phyloP scores from a whole-genome alignment of 106 monocot species.

The Acanthochlamys bracteata region DNA sequence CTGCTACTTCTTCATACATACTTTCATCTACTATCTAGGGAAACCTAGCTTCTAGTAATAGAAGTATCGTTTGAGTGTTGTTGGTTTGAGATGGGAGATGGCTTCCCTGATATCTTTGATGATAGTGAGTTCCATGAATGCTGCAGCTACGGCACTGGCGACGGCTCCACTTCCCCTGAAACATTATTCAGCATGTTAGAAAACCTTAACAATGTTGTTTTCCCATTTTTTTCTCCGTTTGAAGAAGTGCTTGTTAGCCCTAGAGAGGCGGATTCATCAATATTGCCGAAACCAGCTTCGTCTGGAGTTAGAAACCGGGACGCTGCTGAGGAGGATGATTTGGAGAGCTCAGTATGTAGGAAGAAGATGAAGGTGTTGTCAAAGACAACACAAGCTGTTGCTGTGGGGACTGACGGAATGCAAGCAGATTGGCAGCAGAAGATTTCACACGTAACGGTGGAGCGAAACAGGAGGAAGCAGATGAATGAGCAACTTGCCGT shows the following conservation, averaged over 20 bases:
- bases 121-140: constrained; percentile 17
- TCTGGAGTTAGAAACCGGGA: not conserved
- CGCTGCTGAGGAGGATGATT: constrained; percentile 15
- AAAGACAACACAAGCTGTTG: not conserved
- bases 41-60: not conserved
- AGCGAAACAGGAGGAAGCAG: constrained; percentile 86
- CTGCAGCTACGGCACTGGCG: not conserved
- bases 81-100: constrained; percentile 2
- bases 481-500: constrained; percentile 77
- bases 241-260: constrained; percentile 16
- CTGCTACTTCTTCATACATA: no score
- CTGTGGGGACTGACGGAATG: not conserved
- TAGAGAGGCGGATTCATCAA: not conserved
- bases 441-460: constrained; percentile 81
- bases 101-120: constrained; percentile 38
- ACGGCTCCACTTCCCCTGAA: constrained; percentile 35
- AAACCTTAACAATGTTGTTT: constrained; percentile 9
- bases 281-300: not conserved
- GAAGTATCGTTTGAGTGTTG: not conserved
- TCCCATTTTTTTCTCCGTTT: constrained; percentile 15
- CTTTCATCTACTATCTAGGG: not conserved
- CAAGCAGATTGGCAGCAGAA: constrained; percentile 24
- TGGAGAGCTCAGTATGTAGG: constrained; percentile 1
- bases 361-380: constrained; percentile 41
- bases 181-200: constrained; percentile 66